Percentiles rank a stretch among this genome's conserved stretches.
Evolutionary conservation across 1,284 basidiomycete genomes (phyloP).

Genomic region (Leccinum fallax): DNA sequence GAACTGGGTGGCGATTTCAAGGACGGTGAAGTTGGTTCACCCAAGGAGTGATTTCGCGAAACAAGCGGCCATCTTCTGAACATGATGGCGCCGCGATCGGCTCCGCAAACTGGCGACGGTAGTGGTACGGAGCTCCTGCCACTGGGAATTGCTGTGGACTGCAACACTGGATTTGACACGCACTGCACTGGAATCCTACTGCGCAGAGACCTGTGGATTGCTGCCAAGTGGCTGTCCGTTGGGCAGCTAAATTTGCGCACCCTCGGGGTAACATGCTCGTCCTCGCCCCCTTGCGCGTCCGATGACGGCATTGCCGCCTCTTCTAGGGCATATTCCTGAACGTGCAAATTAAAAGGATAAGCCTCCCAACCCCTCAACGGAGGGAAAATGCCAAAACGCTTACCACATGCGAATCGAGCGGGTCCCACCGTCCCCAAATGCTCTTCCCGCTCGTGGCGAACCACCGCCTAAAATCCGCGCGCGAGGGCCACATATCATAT

Average conservation of each 20-base stretch:
- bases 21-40: slow-evolving; percentile 11
- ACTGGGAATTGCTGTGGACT: slow-evolving; percentile 2
- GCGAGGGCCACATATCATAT: slow-evolving; percentile 25
- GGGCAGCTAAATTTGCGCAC: slow-evolving; percentile 20
- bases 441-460: slow-evolving; percentile 16
- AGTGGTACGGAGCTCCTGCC: not conserved
- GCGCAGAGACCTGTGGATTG: not conserved
- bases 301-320: slow-evolving; percentile 10
- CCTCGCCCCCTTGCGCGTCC: not conserved
- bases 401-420: slow-evolving; percentile 28
- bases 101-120: not conserved
- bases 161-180: not conserved
- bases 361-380: not conserved
- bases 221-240: not conserved
- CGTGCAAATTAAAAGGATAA: not conserved
- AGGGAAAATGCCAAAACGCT: not conserved
- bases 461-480: slow-evolving; percentile 25
- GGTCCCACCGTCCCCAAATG: slow-evolving; percentile 33
- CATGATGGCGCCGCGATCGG: slow-evolving; percentile 16
- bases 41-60: slow-evolving; percentile 10
- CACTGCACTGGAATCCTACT: not conserved
- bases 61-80: slow-evolving; percentile 19
- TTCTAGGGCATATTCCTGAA: slow-evolving; percentile 31
- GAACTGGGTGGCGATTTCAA: slow-evolving; percentile 23
- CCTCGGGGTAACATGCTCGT: slow-evolving; percentile 21